Evolutionary conservation across 2,329 filamentous ascomycete genomes (phyloP), one percentile per base, ranked within the genome.

Genomic region (Claviceps sp.): DNA sequence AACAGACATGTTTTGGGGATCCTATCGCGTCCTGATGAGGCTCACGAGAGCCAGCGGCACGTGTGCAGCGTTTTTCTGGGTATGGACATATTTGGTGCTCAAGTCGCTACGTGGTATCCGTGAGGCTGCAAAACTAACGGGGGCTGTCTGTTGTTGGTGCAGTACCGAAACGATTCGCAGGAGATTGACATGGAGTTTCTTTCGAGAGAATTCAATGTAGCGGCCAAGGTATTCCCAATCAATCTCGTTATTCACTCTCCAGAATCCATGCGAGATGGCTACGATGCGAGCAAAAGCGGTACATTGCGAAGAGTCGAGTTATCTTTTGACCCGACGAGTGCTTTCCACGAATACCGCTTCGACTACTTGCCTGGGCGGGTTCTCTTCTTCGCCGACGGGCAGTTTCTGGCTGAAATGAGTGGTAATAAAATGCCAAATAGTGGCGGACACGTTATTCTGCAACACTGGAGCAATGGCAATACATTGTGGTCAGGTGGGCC

Each of bases 101-200:
- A 41, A 16, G 11, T 11, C 24, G 16, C 24, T 39, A 16, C 3
- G 13, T n/a, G n/a, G 13, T 22, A 5, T 37, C 13, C 39, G 13
- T 4, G 8, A 34, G 24, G 24, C n/a, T 49, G n/a, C 14, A 42
- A 19, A 26, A 40, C 34, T 50, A 30, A 51, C n/a, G 0, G 37
- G 5, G 45, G 26, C 26, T 8, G 39, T 26, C 11, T 37, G 46
- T 40, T 55, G 87, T 40, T 26, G 16, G 38, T 47, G 41, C 55
- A 87, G 84, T 89, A 87, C 65, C 80, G 79, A 68, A 87, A 89
- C 64, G 81, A 90, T 65, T 85, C 83, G 1, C 82, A 87, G 61
- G 86, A 90, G 61, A 88, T 90, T 59, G 86, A 90, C 63, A 81
- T 90, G 68, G 87, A 91, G 58, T 87, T 89, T 61, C 74, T 90